phyloP scores from a whole-genome alignment of 2,329 filamentous ascomycete species.

The Aciculosporium take region DNA sequence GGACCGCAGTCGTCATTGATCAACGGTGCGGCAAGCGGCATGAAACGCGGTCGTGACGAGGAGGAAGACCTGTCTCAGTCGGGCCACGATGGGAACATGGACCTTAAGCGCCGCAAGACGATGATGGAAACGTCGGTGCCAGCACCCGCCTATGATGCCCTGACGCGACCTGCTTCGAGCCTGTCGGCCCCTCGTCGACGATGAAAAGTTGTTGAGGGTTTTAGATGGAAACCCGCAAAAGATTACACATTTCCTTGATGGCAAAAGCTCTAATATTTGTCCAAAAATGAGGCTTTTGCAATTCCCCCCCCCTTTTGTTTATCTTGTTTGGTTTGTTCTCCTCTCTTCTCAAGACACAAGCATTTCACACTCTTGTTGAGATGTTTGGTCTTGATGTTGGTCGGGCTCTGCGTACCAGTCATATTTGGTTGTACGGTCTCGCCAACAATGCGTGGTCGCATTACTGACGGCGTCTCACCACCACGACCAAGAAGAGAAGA shows the following conservation, averaged over 20 bases:
- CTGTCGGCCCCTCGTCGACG: constrained; percentile 28
- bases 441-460: neutral
- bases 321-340: too few relatives aligned
- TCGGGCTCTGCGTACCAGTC: neutral
- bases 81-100: constrained; percentile 43
- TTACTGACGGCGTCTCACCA: neutral
- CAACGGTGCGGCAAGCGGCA: constrained; percentile 41
- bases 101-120: constrained; percentile 70
- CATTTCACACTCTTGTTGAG: neutral
- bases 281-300: too few relatives aligned
- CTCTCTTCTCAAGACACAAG: neutral
- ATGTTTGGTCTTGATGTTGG: too few relatives aligned
- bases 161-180: constrained; percentile 32
- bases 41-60: constrained; percentile 41
- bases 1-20: constrained; percentile 46
- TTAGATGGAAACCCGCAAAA: neutral
- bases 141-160: constrained; percentile 33
- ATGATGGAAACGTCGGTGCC: constrained; percentile 46
- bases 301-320: too few relatives aligned
- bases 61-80: constrained; percentile 47
- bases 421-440: neutral
- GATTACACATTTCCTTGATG: too few relatives aligned
- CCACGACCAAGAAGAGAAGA: constrained; percentile 2
- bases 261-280: too few relatives aligned
- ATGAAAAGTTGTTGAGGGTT: constrained; percentile 12